Conservation (phyloP, 1,284 basidiomycete genomes). For the Schizophyllum amplum region DNA sequence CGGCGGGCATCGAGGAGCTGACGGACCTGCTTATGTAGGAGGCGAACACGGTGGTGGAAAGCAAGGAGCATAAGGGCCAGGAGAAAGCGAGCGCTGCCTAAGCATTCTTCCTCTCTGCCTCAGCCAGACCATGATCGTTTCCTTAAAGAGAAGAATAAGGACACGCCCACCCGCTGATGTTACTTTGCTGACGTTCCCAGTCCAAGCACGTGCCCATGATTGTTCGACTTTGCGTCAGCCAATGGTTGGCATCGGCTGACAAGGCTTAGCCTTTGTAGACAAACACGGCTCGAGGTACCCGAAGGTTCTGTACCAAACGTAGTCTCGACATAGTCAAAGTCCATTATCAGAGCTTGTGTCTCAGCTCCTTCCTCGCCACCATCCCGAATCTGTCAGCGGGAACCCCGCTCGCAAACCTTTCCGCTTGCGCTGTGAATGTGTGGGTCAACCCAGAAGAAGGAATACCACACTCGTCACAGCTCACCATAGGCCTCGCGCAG, state of each 20-base stretch:
- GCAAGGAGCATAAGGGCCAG: neutral
- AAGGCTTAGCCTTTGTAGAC: neutral
- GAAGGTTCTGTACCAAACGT: no score
- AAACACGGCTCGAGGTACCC: neutral
- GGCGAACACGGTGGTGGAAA: neutral
- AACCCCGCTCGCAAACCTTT: slow-evolving; percentile 48
- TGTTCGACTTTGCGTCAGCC: neutral
- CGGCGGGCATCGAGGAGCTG: neutral
- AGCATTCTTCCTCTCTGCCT: neutral
- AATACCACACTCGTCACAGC: slow-evolving; percentile 7
- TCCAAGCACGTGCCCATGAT: neutral
- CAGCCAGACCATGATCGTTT: neutral
- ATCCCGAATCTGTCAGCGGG: slow-evolving; percentile 46
- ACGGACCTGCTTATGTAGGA: neutral
- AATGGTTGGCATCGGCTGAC: no score
- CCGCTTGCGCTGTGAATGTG: slow-evolving; percentile 40
- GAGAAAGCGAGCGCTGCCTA: neutral
- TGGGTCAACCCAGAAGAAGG: neutral
- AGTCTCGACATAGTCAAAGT: neutral
- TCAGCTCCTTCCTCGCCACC: slow-evolving; percentile 46
- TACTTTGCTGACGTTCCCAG: neutral
- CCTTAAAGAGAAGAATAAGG: neutral
- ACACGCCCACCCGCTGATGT: neutral
- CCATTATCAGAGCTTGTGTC: neutral
- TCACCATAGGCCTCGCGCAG: slow-evolving; percentile 58